phyloP scores from a whole-genome alignment of 225 moss, liverwort and hornwort genomes.

The Rhytidiadelphus loreus region DNA sequence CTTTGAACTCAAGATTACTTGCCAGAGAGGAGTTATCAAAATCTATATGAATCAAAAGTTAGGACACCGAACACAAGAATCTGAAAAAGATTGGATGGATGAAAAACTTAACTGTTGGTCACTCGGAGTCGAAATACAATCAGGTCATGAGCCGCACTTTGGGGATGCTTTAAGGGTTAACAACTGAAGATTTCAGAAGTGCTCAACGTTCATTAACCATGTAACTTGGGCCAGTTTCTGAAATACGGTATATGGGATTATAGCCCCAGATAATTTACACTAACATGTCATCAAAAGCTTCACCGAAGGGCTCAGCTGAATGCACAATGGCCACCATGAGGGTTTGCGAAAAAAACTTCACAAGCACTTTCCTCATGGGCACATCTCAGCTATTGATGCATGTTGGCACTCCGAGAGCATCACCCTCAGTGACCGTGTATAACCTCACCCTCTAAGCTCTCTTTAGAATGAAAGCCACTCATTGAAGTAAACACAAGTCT shows the following conservation, averaged over 20 bases:
- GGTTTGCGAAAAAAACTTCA: not conserved
- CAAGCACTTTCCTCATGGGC: not conserved
- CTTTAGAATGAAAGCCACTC: constrained; percentile 75
- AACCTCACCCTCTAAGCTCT: not conserved
- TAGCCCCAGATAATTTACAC: not conserved
- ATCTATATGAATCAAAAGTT: not conserved
- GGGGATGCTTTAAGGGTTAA: not conserved
- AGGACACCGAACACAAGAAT: not conserved
- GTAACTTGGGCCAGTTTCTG: not conserved
- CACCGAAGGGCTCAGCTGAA: not conserved
- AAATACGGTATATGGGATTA: not conserved
- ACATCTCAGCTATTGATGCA: constrained; percentile 7
- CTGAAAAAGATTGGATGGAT: not conserved
- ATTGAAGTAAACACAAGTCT: constrained; percentile 81
- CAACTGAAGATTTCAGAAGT: not conserved
- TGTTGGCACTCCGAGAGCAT: not conserved
- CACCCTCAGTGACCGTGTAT: not conserved
- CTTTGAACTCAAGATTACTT: no score
- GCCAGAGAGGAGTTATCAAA: not conserved
- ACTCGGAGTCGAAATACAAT: not conserved
- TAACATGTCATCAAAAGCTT: not conserved
- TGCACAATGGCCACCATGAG: not conserved
- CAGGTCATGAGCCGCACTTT: not conserved
- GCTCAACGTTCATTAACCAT: not conserved
- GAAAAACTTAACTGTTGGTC: not conserved